Percentiles rank a stretch among this genome's conserved stretches.
These are phyloP conservation scores for Hemileia vastatrix DNA, from an alignment of 1,284 basidiomycete genomes.

Conservation along the genomic window DNA sequence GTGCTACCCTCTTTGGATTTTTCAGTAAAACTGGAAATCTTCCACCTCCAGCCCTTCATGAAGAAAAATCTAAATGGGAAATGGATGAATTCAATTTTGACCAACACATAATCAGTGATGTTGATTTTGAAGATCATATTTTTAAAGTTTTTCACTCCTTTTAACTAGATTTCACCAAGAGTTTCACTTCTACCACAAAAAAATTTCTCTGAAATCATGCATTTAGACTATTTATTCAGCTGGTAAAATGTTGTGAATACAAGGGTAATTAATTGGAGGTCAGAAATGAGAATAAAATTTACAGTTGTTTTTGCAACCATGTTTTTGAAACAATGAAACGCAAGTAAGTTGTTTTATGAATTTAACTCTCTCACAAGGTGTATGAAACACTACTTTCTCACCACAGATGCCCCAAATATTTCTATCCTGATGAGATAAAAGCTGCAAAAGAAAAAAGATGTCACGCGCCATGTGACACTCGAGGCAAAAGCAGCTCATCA, in stretches of 20 bases:
- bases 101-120: not conserved
- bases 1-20: too few species aligned
- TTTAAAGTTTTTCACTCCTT: not conserved
- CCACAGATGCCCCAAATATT: too few species aligned
- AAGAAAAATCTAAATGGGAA: not conserved
- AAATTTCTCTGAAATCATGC: conserved; percentile 5
- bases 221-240: not conserved
- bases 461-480: too few species aligned
- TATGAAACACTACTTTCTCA: too few species aligned
- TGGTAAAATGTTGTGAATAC: conserved; percentile 5
- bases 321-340: too few species aligned
- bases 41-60: not conserved
- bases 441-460: too few species aligned
- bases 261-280: not conserved
- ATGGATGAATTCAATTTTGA: too few species aligned
- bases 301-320: too few species aligned
- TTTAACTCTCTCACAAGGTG: too few species aligned
- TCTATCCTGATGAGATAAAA: too few species aligned
- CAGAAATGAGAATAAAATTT: not conserved
- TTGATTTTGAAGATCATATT: not conserved
- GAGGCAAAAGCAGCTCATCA: too few species aligned
- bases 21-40: not conserved
- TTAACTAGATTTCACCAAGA: not conserved
- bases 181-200: not conserved
- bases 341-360: too few species aligned